Percentiles rank a stretch among this genome's conserved stretches.
These are phyloP conservation scores for Poa annua DNA, from an alignment of 176 grass and related monocot species.

Conservation along the genomic window DNA sequence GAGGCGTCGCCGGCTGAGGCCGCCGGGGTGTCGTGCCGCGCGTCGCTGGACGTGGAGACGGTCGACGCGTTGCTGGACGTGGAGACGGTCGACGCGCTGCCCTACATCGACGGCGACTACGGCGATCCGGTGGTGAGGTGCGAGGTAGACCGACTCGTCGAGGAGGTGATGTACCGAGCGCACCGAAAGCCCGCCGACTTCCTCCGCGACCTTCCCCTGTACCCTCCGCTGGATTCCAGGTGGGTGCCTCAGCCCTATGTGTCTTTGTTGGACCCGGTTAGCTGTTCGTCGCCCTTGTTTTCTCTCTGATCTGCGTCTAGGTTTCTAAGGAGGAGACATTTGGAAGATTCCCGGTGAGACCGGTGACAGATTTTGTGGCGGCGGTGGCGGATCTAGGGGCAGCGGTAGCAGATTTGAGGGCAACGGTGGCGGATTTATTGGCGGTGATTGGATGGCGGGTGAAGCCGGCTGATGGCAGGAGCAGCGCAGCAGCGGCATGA, in stretches of 20 bases:
- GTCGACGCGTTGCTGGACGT: too few relatives aligned
- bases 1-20: slow-evolving; percentile 68
- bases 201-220: slow-evolving; percentile 85
- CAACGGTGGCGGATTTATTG: too few relatives aligned
- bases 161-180: slow-evolving; percentile 88
- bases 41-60: slow-evolving; percentile 63
- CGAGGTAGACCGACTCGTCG: slow-evolving; percentile 82
- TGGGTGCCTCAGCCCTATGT: not conserved
- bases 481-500: too few relatives aligned
- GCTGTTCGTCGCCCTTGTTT: not conserved
- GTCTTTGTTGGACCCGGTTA: not conserved
- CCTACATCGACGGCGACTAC: slow-evolving; percentile 98
- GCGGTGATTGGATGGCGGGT: too few relatives aligned
- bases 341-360: too few relatives aligned
- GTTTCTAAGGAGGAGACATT: not conserved
- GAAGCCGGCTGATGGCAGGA: too few relatives aligned
- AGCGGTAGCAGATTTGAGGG: too few relatives aligned
- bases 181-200: slow-evolving; percentile 88
- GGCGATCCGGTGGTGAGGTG: slow-evolving; percentile 75
- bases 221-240: slow-evolving; percentile 67
- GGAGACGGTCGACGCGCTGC: slow-evolving; percentile 83
- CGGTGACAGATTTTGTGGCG: too few relatives aligned
- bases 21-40: slow-evolving; percentile 44
- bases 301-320: not conserved
- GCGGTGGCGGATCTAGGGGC: too few relatives aligned